Base-by-base conservation (phyloP, 1,139 yeast species). In the Geotrichum klebahnii region DNA sequence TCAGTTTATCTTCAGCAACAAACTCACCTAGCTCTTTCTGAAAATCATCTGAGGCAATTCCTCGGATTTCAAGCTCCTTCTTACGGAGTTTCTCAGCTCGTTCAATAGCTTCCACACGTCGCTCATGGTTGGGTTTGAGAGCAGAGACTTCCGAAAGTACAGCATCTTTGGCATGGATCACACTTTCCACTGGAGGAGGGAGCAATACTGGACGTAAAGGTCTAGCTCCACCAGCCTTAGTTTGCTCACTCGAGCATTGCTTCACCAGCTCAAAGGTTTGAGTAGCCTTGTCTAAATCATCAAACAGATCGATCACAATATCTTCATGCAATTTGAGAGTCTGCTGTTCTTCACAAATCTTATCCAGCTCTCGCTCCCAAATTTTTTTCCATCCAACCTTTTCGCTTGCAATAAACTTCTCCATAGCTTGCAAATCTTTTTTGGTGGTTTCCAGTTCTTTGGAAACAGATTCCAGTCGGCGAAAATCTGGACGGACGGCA, bases 321-420 rank as follows among this genome's bases (percentile, higher is more conserved):
- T 87, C 96, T 60, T 87, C 96, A 65, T 92, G 97, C 29, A 89
- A 75, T 55, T 86, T 85, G 68, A 90, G 80, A 64, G 88, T 88
- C 59, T 90, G 95, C 65, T 92, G 97, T 61, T 90, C 97, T 59
- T 88, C 96, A 55, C 96, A 85, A 20, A 92, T 94, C 41, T 83
- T 82, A 57, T 88, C 95, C 53, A 92, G 75, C 62, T 90, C 97
- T 4, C 83, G 73, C 65, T 90, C 96, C 97, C 98, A 92, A 24
- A 88, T 82, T 59, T 80, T 81, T 64, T 88, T 86, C 96, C 97
- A 89, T 35, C 81, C 81, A 3, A 89, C 82, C 58, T 84, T 84
- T 62, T 89, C 97, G 10, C 73, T 73, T 1, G 68, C 61, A 39
- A 94, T 82, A 60, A 79, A 89, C 5, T 68, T 69, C n/a, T 76